These are phyloP conservation scores for Botrytis aclada DNA, from an alignment of 2,329 filamentous ascomycete species.

Conservation along the genomic window DNA sequence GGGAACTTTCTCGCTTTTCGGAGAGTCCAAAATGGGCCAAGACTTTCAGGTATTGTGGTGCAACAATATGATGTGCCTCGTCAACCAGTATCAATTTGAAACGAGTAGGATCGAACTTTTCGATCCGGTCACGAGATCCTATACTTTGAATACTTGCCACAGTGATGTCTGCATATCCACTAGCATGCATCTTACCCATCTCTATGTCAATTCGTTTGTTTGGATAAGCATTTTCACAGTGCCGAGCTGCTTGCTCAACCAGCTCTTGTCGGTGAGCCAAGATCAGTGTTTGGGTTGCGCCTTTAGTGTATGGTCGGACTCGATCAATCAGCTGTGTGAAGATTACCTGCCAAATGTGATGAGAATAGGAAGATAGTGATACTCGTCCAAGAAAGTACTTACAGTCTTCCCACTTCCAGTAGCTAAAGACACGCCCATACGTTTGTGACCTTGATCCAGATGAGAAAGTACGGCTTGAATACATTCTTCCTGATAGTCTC, in stretches of 20 bases:
- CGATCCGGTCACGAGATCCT: constrained; percentile 69
- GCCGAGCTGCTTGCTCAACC: constrained; percentile 86
- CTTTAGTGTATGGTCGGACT: constrained; percentile 53
- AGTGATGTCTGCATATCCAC: constrained; percentile 84
- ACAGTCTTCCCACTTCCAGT: constrained; percentile 90
- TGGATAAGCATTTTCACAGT: constrained; percentile 80
- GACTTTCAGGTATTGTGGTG: constrained; percentile 70
- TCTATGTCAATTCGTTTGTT: constrained; percentile 81
- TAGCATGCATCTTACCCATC: constrained; percentile 76
- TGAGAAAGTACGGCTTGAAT: constrained; percentile 76
- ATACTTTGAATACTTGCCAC: constrained; percentile 88
- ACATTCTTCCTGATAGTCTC: constrained; percentile 88
- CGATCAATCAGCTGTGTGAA: constrained; percentile 93
- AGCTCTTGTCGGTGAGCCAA: constrained; percentile 89
- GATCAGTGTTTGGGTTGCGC: constrained; percentile 77
- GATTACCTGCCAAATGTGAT: constrained; percentile 61
- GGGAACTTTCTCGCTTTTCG: constrained; percentile 48
- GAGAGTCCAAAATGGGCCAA: constrained; percentile 76
- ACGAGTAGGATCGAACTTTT: constrained; percentile 71
- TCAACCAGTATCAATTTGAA: constrained; percentile 95
- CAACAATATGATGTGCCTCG: constrained; percentile 95
- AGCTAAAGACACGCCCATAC: constrained; percentile 79
- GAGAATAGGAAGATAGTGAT: neutral
- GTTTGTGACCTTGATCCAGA: constrained; percentile 67
- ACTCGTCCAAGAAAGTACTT: constrained; percentile 31